These are phyloP conservation scores for Neurospora sp. DNA, from an alignment of 2,329 filamentous ascomycete genomes.

Conservation along the genomic window DNA sequence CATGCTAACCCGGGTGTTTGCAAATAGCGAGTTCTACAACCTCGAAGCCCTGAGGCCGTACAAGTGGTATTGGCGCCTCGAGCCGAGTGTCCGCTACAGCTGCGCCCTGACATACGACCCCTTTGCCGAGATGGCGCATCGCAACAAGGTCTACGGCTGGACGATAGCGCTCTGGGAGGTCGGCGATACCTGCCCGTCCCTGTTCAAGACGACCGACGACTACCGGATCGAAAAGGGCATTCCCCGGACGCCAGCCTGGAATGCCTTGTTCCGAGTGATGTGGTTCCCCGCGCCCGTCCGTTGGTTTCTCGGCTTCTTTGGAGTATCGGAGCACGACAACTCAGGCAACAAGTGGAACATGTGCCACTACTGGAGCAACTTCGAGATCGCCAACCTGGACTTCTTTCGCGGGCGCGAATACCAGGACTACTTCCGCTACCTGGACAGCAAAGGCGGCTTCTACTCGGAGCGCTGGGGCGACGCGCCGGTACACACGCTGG, in stretches of 20 bases:
- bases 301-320: constrained; percentile 22
- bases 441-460: constrained; percentile 33
- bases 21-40: constrained; percentile 28
- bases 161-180: constrained; percentile 36
- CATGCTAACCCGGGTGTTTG: neutral
- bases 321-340: constrained; percentile 23
- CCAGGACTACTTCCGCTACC: constrained; percentile 29
- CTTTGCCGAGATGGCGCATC: constrained; percentile 34
- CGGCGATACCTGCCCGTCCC: constrained; percentile 29
- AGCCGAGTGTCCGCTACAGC: constrained; percentile 33
- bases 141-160: constrained; percentile 33
- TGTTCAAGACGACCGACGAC: constrained; percentile 31
- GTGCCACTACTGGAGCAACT: constrained; percentile 39
- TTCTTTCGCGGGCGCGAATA: constrained; percentile 33
- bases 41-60: constrained; percentile 30
- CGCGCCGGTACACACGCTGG: constrained; percentile 33
- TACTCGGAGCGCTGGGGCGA: constrained; percentile 37
- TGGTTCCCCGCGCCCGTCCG: constrained; percentile 31
- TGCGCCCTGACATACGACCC: constrained; percentile 38
- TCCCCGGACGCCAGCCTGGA: constrained; percentile 27
- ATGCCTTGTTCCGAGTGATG: constrained; percentile 27
- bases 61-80: constrained; percentile 39
- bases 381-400: constrained; percentile 36
- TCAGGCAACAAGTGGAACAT: constrained; percentile 32
- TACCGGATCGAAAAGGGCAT: constrained; percentile 28